Evolutionary conservation across 116 monocot genomes (phyloP).

Genomic region (Dioscorea cayenensis): DNA sequence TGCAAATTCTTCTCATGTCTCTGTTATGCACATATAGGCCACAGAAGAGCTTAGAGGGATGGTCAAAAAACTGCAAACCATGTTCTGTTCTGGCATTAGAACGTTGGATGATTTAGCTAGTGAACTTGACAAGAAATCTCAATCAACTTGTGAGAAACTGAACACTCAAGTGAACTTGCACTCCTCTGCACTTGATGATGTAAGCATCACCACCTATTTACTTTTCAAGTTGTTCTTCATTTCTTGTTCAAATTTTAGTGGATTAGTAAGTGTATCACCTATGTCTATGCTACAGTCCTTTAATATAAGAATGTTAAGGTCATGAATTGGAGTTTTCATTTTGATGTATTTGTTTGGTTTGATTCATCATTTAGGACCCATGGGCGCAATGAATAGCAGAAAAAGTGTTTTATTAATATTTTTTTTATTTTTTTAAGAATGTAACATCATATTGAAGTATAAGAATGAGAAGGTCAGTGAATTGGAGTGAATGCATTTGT

Average conservation of each 20-base stretch:
- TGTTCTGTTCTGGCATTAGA: conserved; percentile 67
- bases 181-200: conserved; percentile 65
- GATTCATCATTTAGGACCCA: too few relatives aligned
- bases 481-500: too few relatives aligned
- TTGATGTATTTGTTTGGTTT: too few relatives aligned
- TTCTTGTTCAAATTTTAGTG: background rate
- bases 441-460: too few relatives aligned
- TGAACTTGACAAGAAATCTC: conserved; percentile 78
- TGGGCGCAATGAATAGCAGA: too few relatives aligned
- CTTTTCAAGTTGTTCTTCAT: background rate
- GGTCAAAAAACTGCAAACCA: conserved; percentile 58
- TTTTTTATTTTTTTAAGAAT: too few relatives aligned
- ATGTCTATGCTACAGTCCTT: conserved; percentile 50
- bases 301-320: too few relatives aligned
- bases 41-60: conserved; percentile 55
- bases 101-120: conserved; percentile 62
- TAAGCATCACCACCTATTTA: conserved; percentile 18
- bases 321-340: too few relatives aligned
- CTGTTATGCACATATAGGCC: conserved; percentile 32
- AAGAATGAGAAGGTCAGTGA: too few relatives aligned
- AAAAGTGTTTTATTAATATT: too few relatives aligned
- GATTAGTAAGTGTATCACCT: too few relatives aligned
- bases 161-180: conserved; percentile 64
- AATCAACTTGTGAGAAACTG: conserved; percentile 52
- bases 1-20: background rate